Base-by-base conservation (phyloP, 345 rosid genomes). In the Euphorbia pulcherrima region DNA sequence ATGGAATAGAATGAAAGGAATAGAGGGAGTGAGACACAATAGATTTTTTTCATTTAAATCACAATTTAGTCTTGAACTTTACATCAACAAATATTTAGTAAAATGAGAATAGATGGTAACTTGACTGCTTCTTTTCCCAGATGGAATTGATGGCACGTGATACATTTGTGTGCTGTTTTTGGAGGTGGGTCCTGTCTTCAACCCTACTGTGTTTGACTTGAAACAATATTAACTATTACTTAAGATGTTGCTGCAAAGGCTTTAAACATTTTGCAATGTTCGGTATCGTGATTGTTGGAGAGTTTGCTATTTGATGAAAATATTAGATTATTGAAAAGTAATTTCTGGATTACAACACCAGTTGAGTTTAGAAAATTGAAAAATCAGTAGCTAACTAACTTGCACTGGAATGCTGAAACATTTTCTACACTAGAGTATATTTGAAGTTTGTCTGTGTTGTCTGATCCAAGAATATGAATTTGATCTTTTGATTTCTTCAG, bases 61-160 rank as follows among this genome's bases (percentile, higher is more conserved):
- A 62, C 20, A 37, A 50, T 30, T 70, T 50, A 56, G 28, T 61
- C 35, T 67, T 72, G 64, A 63, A 52, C 69, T 64, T 76, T 8
- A 30, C 71, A 47, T 60, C 12, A 30, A 59, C 40, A 71, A 16
- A 68, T 60, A 52, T 62, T 30, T 17, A 64, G 70, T 47, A 55
- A 33, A 68, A 63, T 23, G 58, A 69, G 72, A 57, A 75, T 28
- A 71, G 54, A 52, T 84, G 72, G 81, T 81, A 74, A 87, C 80
- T 16, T 39, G 78, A 76, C 69, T 89, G 84, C 80, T 91, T 80
- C 88, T 89, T 89, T 86, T 88, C 85, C 90, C 97, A 94, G 95
- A 93, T 90, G 96, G 87, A 87, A 74, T 81, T 76, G 94, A 90
- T 89, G 97, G 82, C 80, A 89, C 97, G 92, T 94, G 96, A 92